phyloP scores from a whole-genome alignment of 768 basidiomycete genomes.

The Favolaschia claudopus region DNA sequence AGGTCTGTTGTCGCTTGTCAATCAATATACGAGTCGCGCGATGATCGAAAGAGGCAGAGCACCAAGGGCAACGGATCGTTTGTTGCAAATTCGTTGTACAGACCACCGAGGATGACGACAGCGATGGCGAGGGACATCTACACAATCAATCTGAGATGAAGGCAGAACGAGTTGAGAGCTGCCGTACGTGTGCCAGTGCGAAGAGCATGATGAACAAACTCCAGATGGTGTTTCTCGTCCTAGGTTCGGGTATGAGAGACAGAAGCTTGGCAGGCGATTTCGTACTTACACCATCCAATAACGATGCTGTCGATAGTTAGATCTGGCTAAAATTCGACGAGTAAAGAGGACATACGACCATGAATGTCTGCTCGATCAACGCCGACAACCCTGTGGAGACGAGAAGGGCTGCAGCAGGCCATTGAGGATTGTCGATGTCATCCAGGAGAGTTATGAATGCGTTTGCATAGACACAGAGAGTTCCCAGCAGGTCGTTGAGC shows the following conservation, averaged over 20 bases:
- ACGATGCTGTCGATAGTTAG: not conserved
- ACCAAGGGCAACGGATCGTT: not conserved
- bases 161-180: not conserved
- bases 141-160: not conserved
- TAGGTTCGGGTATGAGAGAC: not conserved
- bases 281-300: conserved; percentile 18
- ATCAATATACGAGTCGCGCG: not conserved
- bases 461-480: not conserved
- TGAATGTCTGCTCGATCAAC: conserved; percentile 14
- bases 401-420: not conserved
- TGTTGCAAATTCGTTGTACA: not conserved
- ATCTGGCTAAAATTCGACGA: not conserved
- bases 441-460: not conserved
- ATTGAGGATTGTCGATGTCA: not conserved
- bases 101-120: not conserved
- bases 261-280: not conserved
- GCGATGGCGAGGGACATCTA: not conserved
- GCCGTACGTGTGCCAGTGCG: not conserved
- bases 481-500: conserved; percentile 13
- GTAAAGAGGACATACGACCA: not conserved
- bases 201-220: conserved; percentile 1
- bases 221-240: not conserved
- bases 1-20: not conserved
- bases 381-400: conserved; percentile 10
- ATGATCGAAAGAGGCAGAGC: not conserved